Base-by-base conservation (phyloP, 805 yeast species). In the Priceomyces melissophilus region DNA sequence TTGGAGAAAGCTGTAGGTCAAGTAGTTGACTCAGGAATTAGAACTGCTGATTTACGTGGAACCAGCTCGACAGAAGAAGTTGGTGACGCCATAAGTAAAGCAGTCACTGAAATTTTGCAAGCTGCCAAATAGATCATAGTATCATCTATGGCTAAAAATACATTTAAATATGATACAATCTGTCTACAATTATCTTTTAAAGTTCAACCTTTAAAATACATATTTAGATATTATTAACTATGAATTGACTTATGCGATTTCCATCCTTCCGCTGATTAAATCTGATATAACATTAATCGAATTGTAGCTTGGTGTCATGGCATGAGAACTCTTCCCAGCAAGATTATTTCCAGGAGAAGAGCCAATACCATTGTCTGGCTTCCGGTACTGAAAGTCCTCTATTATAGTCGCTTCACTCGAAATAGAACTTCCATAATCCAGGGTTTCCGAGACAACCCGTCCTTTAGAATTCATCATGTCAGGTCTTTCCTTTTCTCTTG, bases 11-110 rank as follows among this genome's bases (percentile, higher is more conserved):
- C 98, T 13, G 98, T 93, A 25, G 79, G 79, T 47, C 71, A 70
- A 47, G 96, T 88, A 30, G 71, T 93, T 45, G 96, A 89, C 58
- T 53, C 75, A 27, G 95, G 95, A 49, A 65, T 91, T 48, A 84
- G 90, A 73, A 93, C 99, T 39, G 96, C 84, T 46, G 99, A 90
- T 63, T 73, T 90, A 54, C 84, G 89, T 41, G 99, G 99, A 43
- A 55, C 78, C n/a, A 78, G 78, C 55, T 71, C 87, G 30, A 93
- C 99, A 37, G 62, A 74, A 31, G 96, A 91, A 65, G 96, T 93
- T 43, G 98, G 98, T 59, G 95, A 89, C 61, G 97, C 96, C 32
- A 73, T 93, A 57, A 96, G 85, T 33, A 75, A 69, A 27, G 85
- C 84, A 41, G 88, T 88, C 42, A 69, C 75, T 54, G 69, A 72